Base-by-base conservation (phyloP, 1,139 yeast species). In the Magnusiomyces tetraspermus region DNA sequence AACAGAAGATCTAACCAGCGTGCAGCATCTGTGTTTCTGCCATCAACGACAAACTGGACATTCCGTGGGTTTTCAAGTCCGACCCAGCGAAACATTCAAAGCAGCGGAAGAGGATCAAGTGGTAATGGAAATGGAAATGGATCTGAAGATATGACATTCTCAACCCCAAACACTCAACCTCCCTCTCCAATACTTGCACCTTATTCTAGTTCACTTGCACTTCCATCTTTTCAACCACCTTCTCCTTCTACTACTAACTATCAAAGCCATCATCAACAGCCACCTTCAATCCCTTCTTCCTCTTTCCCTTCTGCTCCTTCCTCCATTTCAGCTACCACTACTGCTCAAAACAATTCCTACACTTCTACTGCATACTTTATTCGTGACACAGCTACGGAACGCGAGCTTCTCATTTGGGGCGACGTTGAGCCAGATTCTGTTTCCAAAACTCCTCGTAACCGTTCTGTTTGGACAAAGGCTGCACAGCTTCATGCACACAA, bases 341-440 rank as follows among this genome's bases (percentile, higher is more conserved):
- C 48, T 21, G 56, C 54, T 15, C 33, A 53, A 6, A 51, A 50
- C 10, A 30, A 49, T 52, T 58, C 71, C 13, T 74, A 70, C 55
- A 60, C 65, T 24, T 73, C 79, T 42, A 76, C 83, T 21, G 81
- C 83, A 11, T 83, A 73, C 62, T 67, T 82, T 26, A 65, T 83
- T 36, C 61, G 70, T n/a, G 71, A 77, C 62, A 55, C 60, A 2
- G 42, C 52, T 0, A 60, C 70, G 0, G 59, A 66, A 15, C 60
- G 71, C n/a, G 67, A 70, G 33, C 51, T 86, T 4, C 65, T 85
- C 19, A 67, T 84, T 3, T 87, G 86, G 73, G 96, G 96, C 1
- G 96, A 87, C 64, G 80, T 86, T 51, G 95, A 87, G 64, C 77
- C 86, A 46, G 95, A 86, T 64, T 42, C 63, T 3, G 66, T 73